Evolutionary conservation across 2,329 filamentous ascomycete species (phyloP), one percentile per base, ranked within the genome.

Genomic region (Beauveria caledonica): DNA sequence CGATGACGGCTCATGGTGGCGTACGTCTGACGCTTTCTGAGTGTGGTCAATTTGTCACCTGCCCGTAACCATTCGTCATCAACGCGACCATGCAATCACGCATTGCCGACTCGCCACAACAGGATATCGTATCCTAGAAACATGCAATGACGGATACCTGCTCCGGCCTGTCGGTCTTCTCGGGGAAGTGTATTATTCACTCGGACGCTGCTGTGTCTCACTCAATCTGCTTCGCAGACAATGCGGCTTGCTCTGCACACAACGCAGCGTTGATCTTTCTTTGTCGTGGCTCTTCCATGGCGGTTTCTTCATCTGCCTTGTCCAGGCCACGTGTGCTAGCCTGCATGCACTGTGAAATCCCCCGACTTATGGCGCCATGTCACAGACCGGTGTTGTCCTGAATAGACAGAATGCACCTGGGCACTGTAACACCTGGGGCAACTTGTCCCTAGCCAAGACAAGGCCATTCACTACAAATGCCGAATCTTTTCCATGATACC

Each of bases 1-100:
- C 58, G 58, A 53, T 53, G 19, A 60, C 58, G 58, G 58, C 58
- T 53, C 29, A 21, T 5, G 11, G 39, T 60, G 49, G 50, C 58
- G 50, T 48, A 5, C 33, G 49, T 33, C 39, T 60, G 58, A 60
- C 40, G 27, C n/a, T 13, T 13, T 21, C 50, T 15, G 9, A n/a
- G 25, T 3, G 17, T 59, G 39, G 48, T 51, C 46, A 33, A 33
- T 50, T 42, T 36, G 50, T 60, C 58, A 60, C 23, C 58, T 60
- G 58, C 40, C 29, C 50, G 48, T 42, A 25, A 29, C 48, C 23
- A 29, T 58, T 44, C 8, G 46, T 58, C 45, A 58, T 7, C 45
- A 13, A 40, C 17, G 9, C 33, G 44, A 36, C 11, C 13, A 36
- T 15, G 33, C 33, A 36, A 36, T 6, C 3, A 11, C 29, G 29